Evolutionary conservation across 805 yeast genomes (phyloP).

Genomic region (Henningerozyma blattae): DNA sequence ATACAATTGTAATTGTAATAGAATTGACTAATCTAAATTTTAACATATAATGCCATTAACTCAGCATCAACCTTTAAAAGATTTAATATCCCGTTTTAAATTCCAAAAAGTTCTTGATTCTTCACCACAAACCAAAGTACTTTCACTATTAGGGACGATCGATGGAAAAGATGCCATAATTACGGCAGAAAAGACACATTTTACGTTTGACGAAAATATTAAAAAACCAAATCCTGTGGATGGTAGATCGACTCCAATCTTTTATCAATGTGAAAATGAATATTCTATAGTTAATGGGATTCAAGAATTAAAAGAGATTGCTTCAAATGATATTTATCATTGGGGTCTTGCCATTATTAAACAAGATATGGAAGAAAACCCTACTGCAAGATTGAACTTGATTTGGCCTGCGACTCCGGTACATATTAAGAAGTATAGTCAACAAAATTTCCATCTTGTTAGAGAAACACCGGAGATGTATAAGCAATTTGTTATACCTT

Average conservation of each 20-base stretch:
- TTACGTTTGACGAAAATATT: constrained; percentile 25
- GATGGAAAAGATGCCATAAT: constrained; percentile 52
- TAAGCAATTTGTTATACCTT: constrained; percentile 52
- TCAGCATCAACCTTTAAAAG: neutral
- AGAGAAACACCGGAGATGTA: constrained; percentile 76
- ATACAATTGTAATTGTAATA: too few relatives aligned
- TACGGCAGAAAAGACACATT: constrained; percentile 62
- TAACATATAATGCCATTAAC: too few relatives aligned
- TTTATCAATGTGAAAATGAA: constrained; percentile 18
- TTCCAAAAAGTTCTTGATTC: constrained; percentile 36
- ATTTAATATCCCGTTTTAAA: constrained; percentile 25
- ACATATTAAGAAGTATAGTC: constrained; percentile 64
- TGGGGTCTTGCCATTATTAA: constrained; percentile 57
- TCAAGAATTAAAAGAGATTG: constrained; percentile 27
- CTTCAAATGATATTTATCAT: constrained; percentile 71
- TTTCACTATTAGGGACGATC: constrained; percentile 61
- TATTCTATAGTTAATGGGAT: constrained; percentile 21
- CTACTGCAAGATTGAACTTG: constrained; percentile 61
- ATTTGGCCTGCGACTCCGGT: constrained; percentile 82
- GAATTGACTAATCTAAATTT: too few relatives aligned
- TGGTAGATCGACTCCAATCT: constrained; percentile 9
- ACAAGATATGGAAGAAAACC: constrained; percentile 34
- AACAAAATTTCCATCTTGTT: constrained; percentile 45
- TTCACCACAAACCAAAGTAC: constrained; percentile 55
- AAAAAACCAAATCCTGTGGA: constrained; percentile 2